Base-by-base conservation (phyloP, 2,329 filamentous ascomycete species). In the Elsinoe necatrix region DNA sequence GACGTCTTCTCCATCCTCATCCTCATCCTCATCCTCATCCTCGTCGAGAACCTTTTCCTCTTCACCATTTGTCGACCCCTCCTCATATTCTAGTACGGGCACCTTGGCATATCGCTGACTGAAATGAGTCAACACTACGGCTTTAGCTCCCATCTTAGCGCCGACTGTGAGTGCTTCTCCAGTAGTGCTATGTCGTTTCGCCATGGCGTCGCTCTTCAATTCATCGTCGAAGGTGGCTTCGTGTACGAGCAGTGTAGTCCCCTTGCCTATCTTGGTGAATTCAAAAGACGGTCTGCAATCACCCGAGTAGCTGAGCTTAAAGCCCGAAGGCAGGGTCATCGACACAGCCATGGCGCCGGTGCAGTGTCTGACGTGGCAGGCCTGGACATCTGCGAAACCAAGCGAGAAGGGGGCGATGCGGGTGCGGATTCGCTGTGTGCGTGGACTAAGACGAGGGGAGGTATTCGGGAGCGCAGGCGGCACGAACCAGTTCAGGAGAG, bases 201-300 rank as follows among this genome's bases (percentile, higher is more conserved):
- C 87, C 25, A 79, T 68, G 3, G 93, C 93, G 65, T 96, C 91
- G 14, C 79, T 81, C 37, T 71, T 65, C 63, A 95, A 80, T 64
- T 93, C 88, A 67, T 95, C 89, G 63, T 93, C 89, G 67, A 98
- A 97, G 0, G 93, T 98, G 60, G 90, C 91, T 77, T 98, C 93
- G 74, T 98, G 93, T 57, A 98, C 82, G 4, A 96, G 81, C 5
- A 98, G 79, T 12, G 92, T 95, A 1, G 86, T 84, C 60, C 83
- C 84, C 45, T 75, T 73, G 45, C 88, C 95, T 52, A 92, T 86
- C 11, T 71, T 63, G 0, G 83, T 81, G 66, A 98, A 96, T 0
- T 73, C 67, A 1, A 73, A 65, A 3, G 82, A 89, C 0, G 93
- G 93, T 5, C 93, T 81, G 68, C 92, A 97, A 74, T 98, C 93